Evolutionary conservation across 176 grass and related monocot species (phyloP).

Genomic region (Zizania latifolia): DNA sequence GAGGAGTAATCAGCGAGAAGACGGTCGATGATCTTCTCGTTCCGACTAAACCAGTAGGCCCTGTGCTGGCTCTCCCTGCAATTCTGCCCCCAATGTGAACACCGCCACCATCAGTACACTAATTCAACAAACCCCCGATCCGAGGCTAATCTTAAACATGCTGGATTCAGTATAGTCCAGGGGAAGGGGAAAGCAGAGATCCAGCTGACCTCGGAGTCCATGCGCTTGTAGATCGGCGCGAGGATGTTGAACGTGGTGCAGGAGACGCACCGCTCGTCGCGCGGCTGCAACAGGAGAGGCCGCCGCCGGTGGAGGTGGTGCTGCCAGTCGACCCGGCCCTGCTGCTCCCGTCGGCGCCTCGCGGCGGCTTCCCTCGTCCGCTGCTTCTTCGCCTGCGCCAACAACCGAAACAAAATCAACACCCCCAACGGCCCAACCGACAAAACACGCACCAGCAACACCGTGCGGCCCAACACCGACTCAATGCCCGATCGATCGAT

Average conservation of each 20-base stretch:
- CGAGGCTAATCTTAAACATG: background rate
- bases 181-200: background rate
- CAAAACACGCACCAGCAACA: background rate
- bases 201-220: slow-evolving; percentile 43
- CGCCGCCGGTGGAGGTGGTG: slow-evolving; percentile 1
- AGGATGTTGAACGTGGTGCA: slow-evolving; percentile 70
- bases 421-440: too few relatives aligned
- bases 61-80: slow-evolving; percentile 71
- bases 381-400: slow-evolving; percentile 30
- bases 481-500: too few relatives aligned
- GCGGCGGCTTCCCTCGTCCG: background rate
- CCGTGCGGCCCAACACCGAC: background rate
- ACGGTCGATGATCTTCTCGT: slow-evolving; percentile 72
- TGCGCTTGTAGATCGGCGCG: slow-evolving; percentile 61
- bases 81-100: slow-evolving; percentile 40
- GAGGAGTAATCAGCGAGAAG: slow-evolving; percentile 64
- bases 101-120: background rate
- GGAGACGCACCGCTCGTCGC: slow-evolving; percentile 44
- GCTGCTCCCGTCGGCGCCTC: slow-evolving; percentile 3
- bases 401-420: too few relatives aligned
- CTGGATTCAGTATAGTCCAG: background rate
- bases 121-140: background rate
- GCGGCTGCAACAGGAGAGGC: background rate
- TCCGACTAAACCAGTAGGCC: slow-evolving; percentile 74
- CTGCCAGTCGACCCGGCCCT: background rate